Percentiles rank a stretch among this genome's conserved stretches.
phyloP scores from a whole-genome alignment of 2,329 filamentous ascomycete species.

The Xylariaceae sp. region DNA sequence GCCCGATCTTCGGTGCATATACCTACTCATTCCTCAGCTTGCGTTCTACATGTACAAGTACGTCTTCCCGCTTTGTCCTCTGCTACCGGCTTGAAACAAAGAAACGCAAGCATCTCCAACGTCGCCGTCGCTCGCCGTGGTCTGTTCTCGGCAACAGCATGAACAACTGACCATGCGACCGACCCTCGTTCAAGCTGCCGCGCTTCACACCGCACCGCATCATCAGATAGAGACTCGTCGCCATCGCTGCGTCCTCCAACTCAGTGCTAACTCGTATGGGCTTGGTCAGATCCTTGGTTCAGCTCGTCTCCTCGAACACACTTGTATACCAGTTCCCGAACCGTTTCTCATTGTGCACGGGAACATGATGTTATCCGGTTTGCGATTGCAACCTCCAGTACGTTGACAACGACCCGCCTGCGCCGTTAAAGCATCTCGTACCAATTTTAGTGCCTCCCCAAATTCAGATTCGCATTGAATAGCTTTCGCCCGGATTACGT shows the following conservation, averaged over 20 bases:
- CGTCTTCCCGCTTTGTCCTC: constrained; percentile 2
- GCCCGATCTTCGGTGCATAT: constrained; percentile 4
- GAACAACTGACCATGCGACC: constrained; percentile 15
- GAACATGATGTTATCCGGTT: constrained; percentile 40
- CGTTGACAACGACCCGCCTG: constrained; percentile 34
- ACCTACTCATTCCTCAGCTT: neutral
- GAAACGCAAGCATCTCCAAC: neutral
- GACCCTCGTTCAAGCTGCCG: constrained; percentile 13
- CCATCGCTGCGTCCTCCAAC: constrained; percentile 23
- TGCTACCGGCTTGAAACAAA: neutral
- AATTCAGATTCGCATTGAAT: constrained; percentile 17
- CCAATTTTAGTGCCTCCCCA: constrained; percentile 13
- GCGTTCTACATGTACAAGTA: constrained; percentile 17
- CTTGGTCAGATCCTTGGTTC: constrained; percentile 29
- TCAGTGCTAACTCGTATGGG: constrained; percentile 27
- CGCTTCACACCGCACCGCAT: constrained; percentile 1
- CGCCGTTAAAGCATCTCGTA: constrained; percentile 4
- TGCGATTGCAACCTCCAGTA: constrained; percentile 38
- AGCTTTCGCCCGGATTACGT: constrained; percentile 14
- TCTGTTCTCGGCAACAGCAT: neutral
- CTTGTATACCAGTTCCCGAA: constrained; percentile 22
- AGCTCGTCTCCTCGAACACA: constrained; percentile 20
- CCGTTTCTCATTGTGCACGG: constrained; percentile 17
- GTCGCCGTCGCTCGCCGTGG: constrained; percentile 11
- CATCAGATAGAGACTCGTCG: constrained; percentile 8